Evolutionary conservation across 2,329 filamentous ascomycete genomes (phyloP), one percentile per base, ranked within the genome.

Genomic region (Botrytis tulipae): DNA sequence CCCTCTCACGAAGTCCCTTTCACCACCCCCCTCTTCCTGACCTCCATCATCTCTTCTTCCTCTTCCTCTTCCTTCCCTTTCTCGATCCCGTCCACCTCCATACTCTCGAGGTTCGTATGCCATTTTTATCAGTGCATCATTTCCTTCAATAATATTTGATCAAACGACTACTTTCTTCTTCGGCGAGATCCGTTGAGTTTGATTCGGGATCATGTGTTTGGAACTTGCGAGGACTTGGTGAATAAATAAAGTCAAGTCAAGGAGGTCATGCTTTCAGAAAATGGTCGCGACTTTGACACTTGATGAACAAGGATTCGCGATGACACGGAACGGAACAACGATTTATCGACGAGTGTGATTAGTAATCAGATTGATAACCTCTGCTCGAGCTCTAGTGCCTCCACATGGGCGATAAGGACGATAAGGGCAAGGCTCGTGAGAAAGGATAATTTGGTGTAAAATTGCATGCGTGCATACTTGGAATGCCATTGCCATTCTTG

Each of bases 41-140:
- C 70, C 54, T 29, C 54, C 73, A 71, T 51, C 70, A 32, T 62
- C 69, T 63, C 69, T 63, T 61, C 40, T n/a, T 70, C 68, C 35
- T n/a, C 51, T 61, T 35, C 68, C 68, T 60, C n/a, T 32, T 37
- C 75, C 76, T 44, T 73, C 75, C 42, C 76, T 77, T 65, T 67
- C 75, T 29, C 76, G 76, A 65, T 67, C 65, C 16, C 65, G 65
- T 42, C 75, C 74, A 59, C 77, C 78, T 44, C 78, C 79, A 78
- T 76, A 80, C 73, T 82, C 81, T 76, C 79, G 79, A 76, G 80
- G 80, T 77, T 81, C 79, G 74, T 79, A 79, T 70, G 79, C 77
- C 80, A 81, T 81, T 66, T 51, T 78, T 65, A 74, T 76, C 76
- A 77, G 70, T 60, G 73, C 73, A 59, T 73, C 76, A 77, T 76